phyloP scores from a whole-genome alignment of 495 filamentous ascomycete genomes.

The Neurospora discreta region DNA sequence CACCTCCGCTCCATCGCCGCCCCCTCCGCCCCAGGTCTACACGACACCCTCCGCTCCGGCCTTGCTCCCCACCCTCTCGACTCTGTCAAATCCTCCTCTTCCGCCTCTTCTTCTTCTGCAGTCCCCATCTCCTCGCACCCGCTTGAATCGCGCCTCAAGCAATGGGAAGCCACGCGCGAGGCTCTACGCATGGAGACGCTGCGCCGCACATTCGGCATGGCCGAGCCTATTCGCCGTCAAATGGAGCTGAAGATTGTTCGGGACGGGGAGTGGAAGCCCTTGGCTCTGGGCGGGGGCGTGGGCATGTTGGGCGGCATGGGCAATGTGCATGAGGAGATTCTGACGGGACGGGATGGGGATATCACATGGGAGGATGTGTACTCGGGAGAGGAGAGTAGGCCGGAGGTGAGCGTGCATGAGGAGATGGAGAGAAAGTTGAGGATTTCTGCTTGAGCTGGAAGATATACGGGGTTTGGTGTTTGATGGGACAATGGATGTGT shows the following conservation, averaged over 20 bases:
- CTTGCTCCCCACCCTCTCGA: conserved; percentile 46
- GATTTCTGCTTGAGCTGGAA: conserved; percentile 17
- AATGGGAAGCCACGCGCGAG: conserved; percentile 80
- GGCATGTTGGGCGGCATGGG: conserved; percentile 8
- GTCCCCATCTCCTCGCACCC: conserved; percentile 62
- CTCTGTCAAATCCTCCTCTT: conserved; percentile 39
- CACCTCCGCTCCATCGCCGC: conserved; percentile 52
- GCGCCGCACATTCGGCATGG: conserved; percentile 77
- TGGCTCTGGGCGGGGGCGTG: conserved; percentile 27
- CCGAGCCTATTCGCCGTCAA: conserved; percentile 83
- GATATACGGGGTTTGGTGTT: too few species aligned
- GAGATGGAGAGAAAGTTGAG: conserved; percentile 87
- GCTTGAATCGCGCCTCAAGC: conserved; percentile 74
- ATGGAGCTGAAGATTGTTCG: conserved; percentile 86
- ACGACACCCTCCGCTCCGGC: conserved; percentile 81
- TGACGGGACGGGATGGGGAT: conserved; percentile 63
- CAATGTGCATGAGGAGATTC: conserved; percentile 65
- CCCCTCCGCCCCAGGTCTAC: conserved; percentile 81
- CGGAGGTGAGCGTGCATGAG: conserved; percentile 61
- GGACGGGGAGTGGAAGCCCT: conserved; percentile 42
- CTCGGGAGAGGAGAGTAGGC: conserved; percentile 56
- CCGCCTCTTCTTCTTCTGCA: not conserved
- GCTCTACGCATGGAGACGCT: conserved; percentile 75
- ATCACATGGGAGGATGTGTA: conserved; percentile 91
- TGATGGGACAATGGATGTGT: too few species aligned